phyloP scores from a whole-genome alignment of 805 yeast species.

The Starmerella floris region DNA sequence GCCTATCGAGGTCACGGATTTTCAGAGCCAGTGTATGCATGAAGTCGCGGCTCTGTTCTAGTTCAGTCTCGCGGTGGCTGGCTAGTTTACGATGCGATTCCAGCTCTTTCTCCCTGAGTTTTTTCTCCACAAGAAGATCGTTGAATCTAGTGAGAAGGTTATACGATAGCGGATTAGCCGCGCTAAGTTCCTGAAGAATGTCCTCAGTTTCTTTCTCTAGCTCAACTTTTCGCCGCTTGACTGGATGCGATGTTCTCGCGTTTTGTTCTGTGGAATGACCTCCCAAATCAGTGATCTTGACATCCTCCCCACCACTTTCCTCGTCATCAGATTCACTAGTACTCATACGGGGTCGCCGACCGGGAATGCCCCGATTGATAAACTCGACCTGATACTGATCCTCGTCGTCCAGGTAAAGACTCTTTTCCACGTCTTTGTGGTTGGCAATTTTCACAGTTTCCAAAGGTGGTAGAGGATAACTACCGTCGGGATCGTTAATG shows the following conservation, averaged over 20 bases:
- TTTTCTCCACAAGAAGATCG: conserved; percentile 31
- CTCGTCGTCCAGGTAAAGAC: conserved; percentile 15
- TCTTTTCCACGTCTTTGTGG: conserved; percentile 65
- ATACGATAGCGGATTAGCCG: conserved; percentile 4
- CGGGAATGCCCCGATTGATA: conserved; percentile 6
- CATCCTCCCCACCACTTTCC: conserved; percentile 7
- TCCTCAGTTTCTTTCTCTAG: conserved; percentile 7
- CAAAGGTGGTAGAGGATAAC: conserved; percentile 49
- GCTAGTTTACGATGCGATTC: conserved; percentile 34
- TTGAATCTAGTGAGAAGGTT: conserved; percentile 10
- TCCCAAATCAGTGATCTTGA: not conserved
- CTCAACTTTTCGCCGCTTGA: conserved; percentile 11
- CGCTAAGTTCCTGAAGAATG: conserved; percentile 4
- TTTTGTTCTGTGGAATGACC: not conserved
- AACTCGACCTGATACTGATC: conserved; percentile 17
- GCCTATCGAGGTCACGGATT: conserved; percentile 28
- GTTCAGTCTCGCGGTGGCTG: conserved; percentile 33
- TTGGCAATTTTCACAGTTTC: conserved; percentile 48
- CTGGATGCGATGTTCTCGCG: not conserved
- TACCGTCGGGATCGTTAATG: conserved; percentile 35
- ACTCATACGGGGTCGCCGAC: conserved; percentile 18
- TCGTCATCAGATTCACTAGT: conserved; percentile 16
- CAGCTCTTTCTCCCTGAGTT: conserved; percentile 35
- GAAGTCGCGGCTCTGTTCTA: conserved; percentile 34
- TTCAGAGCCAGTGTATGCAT: conserved; percentile 36